A percentile compares a stretch with the other conserved stretches of the same genome.
These are phyloP conservation scores for Russula foetens DNA, from an alignment of 768 basidiomycete species.

Conservation along the genomic window DNA sequence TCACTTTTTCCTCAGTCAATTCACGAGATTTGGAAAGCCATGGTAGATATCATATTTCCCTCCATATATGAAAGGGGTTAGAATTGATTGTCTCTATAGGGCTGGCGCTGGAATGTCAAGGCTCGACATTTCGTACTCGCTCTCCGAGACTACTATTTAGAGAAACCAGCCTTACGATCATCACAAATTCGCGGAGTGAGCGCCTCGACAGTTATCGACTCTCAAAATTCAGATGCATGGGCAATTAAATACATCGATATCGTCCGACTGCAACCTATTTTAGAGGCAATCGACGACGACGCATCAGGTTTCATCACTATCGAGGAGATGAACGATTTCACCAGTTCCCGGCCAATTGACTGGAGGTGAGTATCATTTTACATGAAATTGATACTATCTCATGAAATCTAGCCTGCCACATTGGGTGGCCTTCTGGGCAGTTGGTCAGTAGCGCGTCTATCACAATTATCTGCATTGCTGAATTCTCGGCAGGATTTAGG, in stretches of 20 bases:
- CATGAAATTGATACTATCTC: neutral
- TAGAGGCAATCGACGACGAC: slow-evolving; percentile 30
- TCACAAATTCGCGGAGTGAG: neutral
- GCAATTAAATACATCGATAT: slow-evolving; percentile 24
- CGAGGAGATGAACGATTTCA: neutral
- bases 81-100: neutral
- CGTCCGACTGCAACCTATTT: slow-evolving; percentile 21
- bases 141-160: slow-evolving; percentile 27
- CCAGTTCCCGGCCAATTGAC: slow-evolving; percentile 15
- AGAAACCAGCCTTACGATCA: slow-evolving; percentile 10
- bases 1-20: neutral
- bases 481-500: neutral
- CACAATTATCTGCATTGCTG: neutral
- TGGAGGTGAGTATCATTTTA: slow-evolving; percentile 23
- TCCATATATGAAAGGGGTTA: neutral
- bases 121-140: slow-evolving; percentile 22
- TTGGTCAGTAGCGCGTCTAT: neutral
- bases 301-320: slow-evolving; percentile 29
- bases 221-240: slow-evolving; percentile 23
- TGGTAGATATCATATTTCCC: slow-evolving; percentile 15
- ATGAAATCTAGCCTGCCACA: slow-evolving; percentile 21
- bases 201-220: neutral
- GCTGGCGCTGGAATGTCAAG: slow-evolving; percentile 19
- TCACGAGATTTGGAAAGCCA: slow-evolving; percentile 21
- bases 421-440: slow-evolving; percentile 29